Base-by-base conservation (phyloP, 257 asterid genomes). In the Gentiana straminea region DNA sequence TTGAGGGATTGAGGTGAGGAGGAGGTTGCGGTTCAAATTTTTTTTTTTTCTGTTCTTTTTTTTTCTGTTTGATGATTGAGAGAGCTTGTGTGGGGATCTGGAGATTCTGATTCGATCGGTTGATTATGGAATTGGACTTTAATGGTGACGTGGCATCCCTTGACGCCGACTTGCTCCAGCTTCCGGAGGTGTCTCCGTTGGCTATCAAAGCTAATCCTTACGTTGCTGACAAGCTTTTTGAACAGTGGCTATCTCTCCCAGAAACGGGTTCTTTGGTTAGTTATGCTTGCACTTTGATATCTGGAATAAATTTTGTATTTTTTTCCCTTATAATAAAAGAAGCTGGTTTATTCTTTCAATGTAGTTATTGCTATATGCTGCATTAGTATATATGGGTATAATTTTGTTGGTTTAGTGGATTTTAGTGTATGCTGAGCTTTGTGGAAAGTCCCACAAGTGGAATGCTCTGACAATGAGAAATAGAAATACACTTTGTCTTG, bases 181-280 rank as follows among this genome's bases (percentile, higher is more conserved):
- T 91, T 47, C 81, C 86, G 36, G 98, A 91, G 89, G 75, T 82
- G 74, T 81, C 95, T 54, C 81, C 95, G 60, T 61, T 75, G 77
- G 91, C 93, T 46, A 80, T 84, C 70, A 81, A 84, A 76, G 81
- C 92, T 52, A 84, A 82, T 59, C 89, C 89, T 57, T 73, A 15
- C 63, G 81, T 91, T 46, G 86, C 86, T 0, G 96, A 81, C 80
- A 87, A 77, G 76, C 95, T 91, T 38, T 91, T 75, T 35, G 94
- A 87, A 79, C 96, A 84, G 80, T 91, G 98, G 98, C 92, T 91
- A 33, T 86, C 95, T 45, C 89, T 91, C 44, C 83, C 94, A 32
- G 98, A 84, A 54, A 82, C 98, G 63, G 68, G 66, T 51, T 68
- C 78, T 37, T 57, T 82, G 96, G 98, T 91, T 84, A 77, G 63